phyloP scores from a whole-genome alignment of 208 protist genomes.

The Polymyxa betae region DNA sequence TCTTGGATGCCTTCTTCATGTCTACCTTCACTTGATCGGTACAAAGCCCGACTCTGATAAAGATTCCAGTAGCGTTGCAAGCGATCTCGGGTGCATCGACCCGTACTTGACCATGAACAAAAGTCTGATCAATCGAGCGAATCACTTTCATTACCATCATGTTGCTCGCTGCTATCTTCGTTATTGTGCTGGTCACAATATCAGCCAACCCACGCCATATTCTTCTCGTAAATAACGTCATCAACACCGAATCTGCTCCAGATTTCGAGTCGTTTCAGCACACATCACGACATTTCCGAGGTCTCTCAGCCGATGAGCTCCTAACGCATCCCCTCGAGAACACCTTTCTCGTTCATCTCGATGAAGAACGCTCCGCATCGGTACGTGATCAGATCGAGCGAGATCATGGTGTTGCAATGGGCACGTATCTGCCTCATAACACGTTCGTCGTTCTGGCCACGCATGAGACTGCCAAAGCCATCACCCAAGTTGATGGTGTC shows the following conservation, averaged over 20 bases:
- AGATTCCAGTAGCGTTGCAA: no score
- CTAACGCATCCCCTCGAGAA: not conserved
- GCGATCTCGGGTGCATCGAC: no score
- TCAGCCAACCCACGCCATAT: not conserved
- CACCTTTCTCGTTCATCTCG: constrained; percentile 23
- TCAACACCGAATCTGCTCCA: not conserved
- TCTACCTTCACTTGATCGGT: no score
- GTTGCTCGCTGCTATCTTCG: no score
- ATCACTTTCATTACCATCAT: no score
- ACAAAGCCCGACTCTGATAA: no score
- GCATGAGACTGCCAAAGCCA: not conserved
- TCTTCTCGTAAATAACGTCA: not conserved
- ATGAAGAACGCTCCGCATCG: not conserved
- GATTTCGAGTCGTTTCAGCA: not conserved
- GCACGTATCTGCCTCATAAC: constrained; percentile 44
- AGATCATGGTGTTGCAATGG: not conserved
- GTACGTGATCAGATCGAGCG: not conserved
- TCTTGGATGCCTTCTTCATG: no score
- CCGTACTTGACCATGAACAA: no score
- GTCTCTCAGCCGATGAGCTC: not conserved
- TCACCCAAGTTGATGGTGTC: not conserved
- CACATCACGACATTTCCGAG: not conserved
- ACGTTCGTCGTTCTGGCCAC: constrained; percentile 40
- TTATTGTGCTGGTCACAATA: not conserved
- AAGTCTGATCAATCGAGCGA: no score